These are phyloP conservation scores for Zasmidium citrigriseum DNA, from an alignment of 2,329 filamentous ascomycete genomes.

Conservation along the genomic window DNA sequence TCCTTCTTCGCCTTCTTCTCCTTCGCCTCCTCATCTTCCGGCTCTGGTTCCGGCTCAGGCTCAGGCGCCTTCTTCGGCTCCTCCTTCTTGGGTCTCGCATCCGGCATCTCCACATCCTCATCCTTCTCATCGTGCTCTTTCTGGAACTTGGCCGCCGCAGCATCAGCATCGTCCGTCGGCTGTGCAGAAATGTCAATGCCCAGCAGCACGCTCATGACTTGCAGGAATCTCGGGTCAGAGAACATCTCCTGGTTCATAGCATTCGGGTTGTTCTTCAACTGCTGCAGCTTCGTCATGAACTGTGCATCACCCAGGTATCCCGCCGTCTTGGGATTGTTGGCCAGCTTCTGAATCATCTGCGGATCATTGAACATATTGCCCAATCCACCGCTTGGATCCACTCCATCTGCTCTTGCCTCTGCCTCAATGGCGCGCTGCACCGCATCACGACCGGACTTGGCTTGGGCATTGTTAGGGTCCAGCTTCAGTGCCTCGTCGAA, in stretches of 20 bases:
- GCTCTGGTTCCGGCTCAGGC: constrained; percentile 64
- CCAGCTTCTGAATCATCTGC: constrained; percentile 84
- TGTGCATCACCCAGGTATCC: constrained; percentile 74
- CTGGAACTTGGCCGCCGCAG: constrained; percentile 53
- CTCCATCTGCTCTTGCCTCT: constrained; percentile 65
- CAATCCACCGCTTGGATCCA: constrained; percentile 74
- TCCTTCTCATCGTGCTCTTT: constrained; percentile 65
- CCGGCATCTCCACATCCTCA: constrained; percentile 75
- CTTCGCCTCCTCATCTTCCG: constrained; percentile 77
- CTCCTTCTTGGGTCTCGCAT: constrained; percentile 69
- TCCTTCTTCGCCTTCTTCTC: constrained; percentile 90
- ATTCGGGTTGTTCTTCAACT: constrained; percentile 77
- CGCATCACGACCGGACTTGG: constrained; percentile 81
- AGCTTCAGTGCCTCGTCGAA: constrained; percentile 94
- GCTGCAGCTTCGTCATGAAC: constrained; percentile 89
- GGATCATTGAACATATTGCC: constrained; percentile 94
- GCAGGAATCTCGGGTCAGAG: constrained; percentile 81
- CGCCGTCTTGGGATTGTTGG: constrained; percentile 90
- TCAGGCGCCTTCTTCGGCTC: constrained; percentile 51
- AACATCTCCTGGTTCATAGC: constrained; percentile 77
- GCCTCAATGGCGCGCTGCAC: constrained; percentile 86
- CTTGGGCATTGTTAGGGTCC: constrained; percentile 86
- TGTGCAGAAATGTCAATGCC: constrained; percentile 87
- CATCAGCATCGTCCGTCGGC: constrained; percentile 49
- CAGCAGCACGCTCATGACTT: constrained; percentile 90